Percentiles rank a stretch among this genome's conserved stretches.
These are phyloP conservation scores for Plantago ovata DNA, from an alignment of 257 asterid genomes.

Conservation along the genomic window DNA sequence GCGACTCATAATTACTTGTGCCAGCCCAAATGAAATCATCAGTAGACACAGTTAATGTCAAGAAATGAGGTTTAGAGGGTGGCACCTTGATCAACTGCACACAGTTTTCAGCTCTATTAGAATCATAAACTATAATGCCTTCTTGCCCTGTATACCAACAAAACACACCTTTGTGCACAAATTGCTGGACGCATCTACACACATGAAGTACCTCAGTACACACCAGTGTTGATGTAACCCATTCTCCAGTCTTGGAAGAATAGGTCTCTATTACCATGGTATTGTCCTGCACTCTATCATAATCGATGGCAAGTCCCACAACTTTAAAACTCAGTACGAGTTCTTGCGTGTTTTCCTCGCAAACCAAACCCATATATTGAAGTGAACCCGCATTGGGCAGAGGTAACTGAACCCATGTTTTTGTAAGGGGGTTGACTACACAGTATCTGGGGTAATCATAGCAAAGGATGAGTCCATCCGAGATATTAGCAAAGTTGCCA, in stretches of 20 bases:
- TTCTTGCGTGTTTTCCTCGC: too few species aligned
- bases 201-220: too few species aligned
- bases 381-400: neutral
- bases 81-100: neutral
- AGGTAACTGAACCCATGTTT: neutral
- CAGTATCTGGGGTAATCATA: neutral
- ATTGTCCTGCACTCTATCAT: too few species aligned
- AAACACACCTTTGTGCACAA: too few species aligned
- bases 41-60: neutral
- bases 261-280: too few species aligned
- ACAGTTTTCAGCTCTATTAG: neutral
- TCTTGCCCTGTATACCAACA: neutral
- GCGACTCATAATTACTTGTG: neutral
- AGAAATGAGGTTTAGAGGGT: neutral
- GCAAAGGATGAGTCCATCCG: neutral
- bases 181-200: too few species aligned
- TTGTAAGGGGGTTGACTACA: neutral
- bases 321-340: neutral
- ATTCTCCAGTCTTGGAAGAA: too few species aligned
- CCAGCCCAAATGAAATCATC: neutral
- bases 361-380: neutral
- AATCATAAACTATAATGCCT: neutral
- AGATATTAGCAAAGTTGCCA: neutral
- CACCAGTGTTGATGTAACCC: too few species aligned
- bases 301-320: too few species aligned